Base-by-base conservation (phyloP, 495 filamentous ascomycete genomes). In the Elasticomyces elasticus region DNA sequence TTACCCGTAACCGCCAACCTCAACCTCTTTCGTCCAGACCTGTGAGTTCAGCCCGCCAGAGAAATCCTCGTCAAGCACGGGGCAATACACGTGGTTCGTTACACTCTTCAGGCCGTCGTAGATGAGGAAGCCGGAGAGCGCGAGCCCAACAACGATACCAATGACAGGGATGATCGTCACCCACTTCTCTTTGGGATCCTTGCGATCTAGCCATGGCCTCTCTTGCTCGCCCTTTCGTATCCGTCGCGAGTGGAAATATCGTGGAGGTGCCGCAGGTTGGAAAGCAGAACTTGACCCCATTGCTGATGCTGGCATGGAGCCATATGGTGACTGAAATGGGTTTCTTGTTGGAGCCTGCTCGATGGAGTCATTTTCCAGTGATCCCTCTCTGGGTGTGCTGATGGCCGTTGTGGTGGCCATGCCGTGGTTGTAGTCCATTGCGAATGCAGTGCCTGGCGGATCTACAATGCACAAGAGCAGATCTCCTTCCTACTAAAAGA, bases 1-100 rank as follows among this genome's bases (percentile, higher is more conserved):
- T 67, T 70, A 90, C 86, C 86, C 88, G 72, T 79, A 91, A n/a
- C 86, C 85, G 41, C 86, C 85, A 48, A 89, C 74, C 62, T 91
- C 80, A 10, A 84, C 80, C 67, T 92, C 87, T 62, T 83, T 80
- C 25, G 79, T 79, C 87, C 87, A 94, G 4, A 89, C 68, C 12
- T 72, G 67, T 0, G 70, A 64, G 6, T 43, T 49, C n/a, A 53
- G 33, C 5, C 80, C 81, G 12, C 67, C 64, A 2, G 75, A 72
- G 66, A 84, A 94, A 61, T 82, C 76, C 49, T 89, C 87, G 42
- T 76, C 75, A 30, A 89, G 67, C 7, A 92, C 78, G 1, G 76
- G 65, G 64, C 85, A 90, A 70, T 89, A 90, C 45, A 80, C 77
- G 66, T 87, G 82, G 63, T 85, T 81, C 49, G 81, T 74, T 2